Evolutionary conservation across 768 basidiomycete species (phyloP), one percentile per base, ranked within the genome.

Genomic region (Lactifluus subvellereus): DNA sequence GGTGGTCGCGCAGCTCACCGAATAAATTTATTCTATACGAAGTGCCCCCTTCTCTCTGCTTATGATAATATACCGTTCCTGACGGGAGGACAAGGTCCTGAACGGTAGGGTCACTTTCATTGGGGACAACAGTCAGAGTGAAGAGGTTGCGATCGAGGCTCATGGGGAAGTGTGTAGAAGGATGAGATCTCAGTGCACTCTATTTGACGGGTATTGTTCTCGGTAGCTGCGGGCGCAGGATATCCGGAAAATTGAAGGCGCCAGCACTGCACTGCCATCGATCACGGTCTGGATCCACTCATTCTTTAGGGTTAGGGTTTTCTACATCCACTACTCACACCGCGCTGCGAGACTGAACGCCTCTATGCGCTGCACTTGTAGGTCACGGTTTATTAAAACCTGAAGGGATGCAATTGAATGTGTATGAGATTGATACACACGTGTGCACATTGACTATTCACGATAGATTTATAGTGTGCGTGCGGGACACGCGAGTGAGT

Each of bases 91-190:
- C 76, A 56, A 94, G 83, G 72, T 93, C 91, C 27, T 88, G 73
- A 18, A 87, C 81, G 67, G 78, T 77, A 11, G 82, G 80, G 65
- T 85, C 79, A 43, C 84, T 80, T 61, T 82, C 74, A 71, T 82
- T 82, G 6, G 83, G 82, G 0, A 81, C 80, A 60, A 91, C 75
- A 66, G 81, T 74, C 59, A 94, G 84, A 3, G 91, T 93, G 76
- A 93, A 94, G 11, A 94, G 77, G 72, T 92, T 93, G 73, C 90
- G 82, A 73, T 93, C 91, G 59, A 94, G 77, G 71, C 89, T 89
- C 91, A 92, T 92, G 14, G 43, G 18, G 32, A 30, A 38, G 18
- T 37, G 2, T 43, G 20, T n/a, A 20, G 30, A n/a, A 20, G 40
- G 16, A 33, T 22, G n/a, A 30, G 45, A 14, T 10, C 22, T 13